Conservation (phyloP, 2,329 filamentous ascomycete genomes). For the Arthrobotrys sinensis region DNA sequence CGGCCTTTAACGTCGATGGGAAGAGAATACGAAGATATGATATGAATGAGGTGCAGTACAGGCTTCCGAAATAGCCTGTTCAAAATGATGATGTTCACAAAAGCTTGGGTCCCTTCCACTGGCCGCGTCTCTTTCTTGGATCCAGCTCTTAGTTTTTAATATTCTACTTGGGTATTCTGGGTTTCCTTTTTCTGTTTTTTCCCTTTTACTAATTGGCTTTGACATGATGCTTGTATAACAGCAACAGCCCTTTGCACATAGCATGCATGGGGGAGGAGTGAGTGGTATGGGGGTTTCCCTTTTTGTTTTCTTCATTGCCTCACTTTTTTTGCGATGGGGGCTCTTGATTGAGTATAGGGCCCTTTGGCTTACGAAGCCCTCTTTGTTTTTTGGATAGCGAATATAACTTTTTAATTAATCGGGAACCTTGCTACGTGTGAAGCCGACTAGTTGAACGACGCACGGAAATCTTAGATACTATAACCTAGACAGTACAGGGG, state of each 20-base stretch:
- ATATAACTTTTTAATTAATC: slow-evolving; percentile 63
- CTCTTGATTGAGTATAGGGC: slow-evolving; percentile 1
- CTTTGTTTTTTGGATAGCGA: slow-evolving; percentile 69
- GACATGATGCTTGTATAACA: slow-evolving; percentile 27
- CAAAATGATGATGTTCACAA: slow-evolving; percentile 12
- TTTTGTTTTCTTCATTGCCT: not conserved
- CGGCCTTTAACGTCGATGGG: not conserved
- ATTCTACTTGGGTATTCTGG: not conserved
- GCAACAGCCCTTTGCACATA: slow-evolving; percentile 19
- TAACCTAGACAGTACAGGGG: no score
- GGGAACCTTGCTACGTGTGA: slow-evolving; percentile 66
- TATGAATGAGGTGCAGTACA: not conserved
- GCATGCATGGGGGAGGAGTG: slow-evolving; percentile 19
- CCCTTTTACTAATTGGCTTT: not conserved
- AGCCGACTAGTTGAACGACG: no score
- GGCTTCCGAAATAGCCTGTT: not conserved
- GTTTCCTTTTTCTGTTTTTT: not conserved
- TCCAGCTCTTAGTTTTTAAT: not conserved
- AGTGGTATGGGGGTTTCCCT: not conserved
- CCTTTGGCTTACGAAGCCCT: not conserved
- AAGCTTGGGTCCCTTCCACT: slow-evolving; percentile 9
- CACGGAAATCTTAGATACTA: no score
- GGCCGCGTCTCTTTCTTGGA: not conserved
- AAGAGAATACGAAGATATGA: slow-evolving; percentile 12
- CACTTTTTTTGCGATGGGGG: not conserved